Base-by-base conservation (phyloP, 352 stramenopile species). In the Phytophthora citricola region DNA sequence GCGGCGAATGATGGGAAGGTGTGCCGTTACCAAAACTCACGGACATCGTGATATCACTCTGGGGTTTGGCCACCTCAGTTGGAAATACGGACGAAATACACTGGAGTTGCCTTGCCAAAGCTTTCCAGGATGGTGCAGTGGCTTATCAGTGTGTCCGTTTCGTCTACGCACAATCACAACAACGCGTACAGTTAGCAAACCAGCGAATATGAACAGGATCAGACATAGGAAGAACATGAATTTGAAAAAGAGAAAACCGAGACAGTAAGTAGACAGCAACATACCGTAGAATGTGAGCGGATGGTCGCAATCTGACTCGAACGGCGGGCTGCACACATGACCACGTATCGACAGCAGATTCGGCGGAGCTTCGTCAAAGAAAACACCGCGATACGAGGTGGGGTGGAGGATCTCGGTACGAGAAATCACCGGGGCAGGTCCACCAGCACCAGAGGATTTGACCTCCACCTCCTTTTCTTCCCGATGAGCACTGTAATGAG, bases 251-350 rank as follows among this genome's bases (percentile, higher is more conserved):
- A 53, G 8, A 11, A 39, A 20, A 1, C 17, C 39, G 26, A 56
- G 36, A 41, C 14, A 26, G 24, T 26, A 26, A 26, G 24, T 4
- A 26, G 24, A 49, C 52, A 59, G 6, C 22, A 39, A n/a, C 24
- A 60, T 74, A 81, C 73, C 69, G 55, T 81, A 81, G 7, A 69
- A 71, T 34, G 66, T 67, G 36, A 81, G 59, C 11, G 69, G 58
- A 11, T 68, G 47, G 14, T 74, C 56, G 44, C 61, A 68, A 31
- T 67, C 26, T 8, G 55, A 63, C 2, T 58, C 41, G 27, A 66
- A 76, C 17, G 71, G 58, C 9, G 17, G 10, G 44, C 40, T 63
- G 52, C 39, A 70, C n/a, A 27, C 12, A 1, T 56, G 40, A 27
- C 9, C 29, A 12, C 26, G 4, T 10, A 60, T 17, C 29, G 43